Conservation (phyloP, 331 rosid genomes). For the Pyrus hybrid region DNA sequence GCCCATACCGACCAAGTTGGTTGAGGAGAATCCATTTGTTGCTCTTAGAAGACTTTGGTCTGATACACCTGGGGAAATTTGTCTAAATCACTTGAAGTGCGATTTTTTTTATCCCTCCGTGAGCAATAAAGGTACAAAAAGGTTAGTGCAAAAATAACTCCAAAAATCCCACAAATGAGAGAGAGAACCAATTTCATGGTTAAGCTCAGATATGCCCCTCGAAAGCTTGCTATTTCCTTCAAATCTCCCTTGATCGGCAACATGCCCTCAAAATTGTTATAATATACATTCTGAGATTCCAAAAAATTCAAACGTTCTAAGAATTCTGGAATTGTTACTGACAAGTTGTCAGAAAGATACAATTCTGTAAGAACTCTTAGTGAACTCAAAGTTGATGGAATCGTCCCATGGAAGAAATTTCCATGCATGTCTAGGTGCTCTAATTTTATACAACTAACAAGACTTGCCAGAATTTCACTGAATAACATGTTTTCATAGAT, state of each 20-base stretch:
- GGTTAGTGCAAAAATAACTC: background rate
- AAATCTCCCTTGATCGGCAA: conserved; percentile 1
- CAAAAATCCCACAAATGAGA: background rate
- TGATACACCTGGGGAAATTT: background rate
- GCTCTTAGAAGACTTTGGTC: too few species aligned
- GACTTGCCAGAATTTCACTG: background rate
- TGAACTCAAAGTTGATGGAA: background rate
- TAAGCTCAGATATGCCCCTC: background rate
- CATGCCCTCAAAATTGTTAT: background rate
- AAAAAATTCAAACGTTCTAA: too few species aligned
- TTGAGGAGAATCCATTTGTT: too few species aligned
- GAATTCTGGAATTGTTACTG: too few species aligned
- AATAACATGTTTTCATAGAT: background rate
- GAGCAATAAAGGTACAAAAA: background rate
- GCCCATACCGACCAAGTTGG: too few species aligned
- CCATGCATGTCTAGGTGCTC: background rate
- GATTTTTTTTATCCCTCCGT: background rate
- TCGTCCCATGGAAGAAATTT: background rate
- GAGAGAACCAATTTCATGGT: too few species aligned
- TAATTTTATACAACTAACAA: background rate
- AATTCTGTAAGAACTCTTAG: background rate
- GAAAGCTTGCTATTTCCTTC: conserved; percentile 10
- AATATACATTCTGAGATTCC: too few species aligned
- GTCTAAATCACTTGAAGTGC: background rate
- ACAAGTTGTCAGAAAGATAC: background rate